Conservation (phyloP, 257 asterid species). For the Marsdenia floribunda region DNA sequence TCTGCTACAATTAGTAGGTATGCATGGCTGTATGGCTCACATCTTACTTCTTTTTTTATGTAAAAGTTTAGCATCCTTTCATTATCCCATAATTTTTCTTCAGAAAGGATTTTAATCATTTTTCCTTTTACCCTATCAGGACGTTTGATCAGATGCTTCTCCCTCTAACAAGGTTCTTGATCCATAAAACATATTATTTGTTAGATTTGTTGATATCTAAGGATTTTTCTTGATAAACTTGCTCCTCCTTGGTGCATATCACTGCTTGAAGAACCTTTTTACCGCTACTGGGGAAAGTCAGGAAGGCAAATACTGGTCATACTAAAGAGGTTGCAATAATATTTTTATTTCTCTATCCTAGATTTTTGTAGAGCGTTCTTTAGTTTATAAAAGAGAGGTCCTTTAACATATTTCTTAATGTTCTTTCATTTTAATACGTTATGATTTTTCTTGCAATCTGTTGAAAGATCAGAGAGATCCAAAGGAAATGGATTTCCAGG, state of each 20-base stretch:
- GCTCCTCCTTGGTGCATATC: constrained; percentile 25
- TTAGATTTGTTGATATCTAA: constrained; percentile 14
- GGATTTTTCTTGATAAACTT: constrained; percentile 20
- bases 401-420: background rate
- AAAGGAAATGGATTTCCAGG: constrained; percentile 61
- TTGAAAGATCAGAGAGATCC: constrained; percentile 34
- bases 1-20: constrained; percentile 42
- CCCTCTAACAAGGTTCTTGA: constrained; percentile 48
- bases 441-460: constrained; percentile 27
- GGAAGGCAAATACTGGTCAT: constrained; percentile 28
- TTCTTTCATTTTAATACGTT: background rate
- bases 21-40: constrained; percentile 8
- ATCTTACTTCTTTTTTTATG: background rate
- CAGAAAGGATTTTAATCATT: background rate
- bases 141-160: constrained; percentile 39
- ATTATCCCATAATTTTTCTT: constrained; percentile 5
- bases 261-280: constrained; percentile 59
- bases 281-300: constrained; percentile 48
- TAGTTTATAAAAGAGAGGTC: background rate
- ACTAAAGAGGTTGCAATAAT: constrained; percentile 42
- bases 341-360: constrained; percentile 12
- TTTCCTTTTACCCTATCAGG: constrained; percentile 41
- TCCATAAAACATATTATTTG: constrained; percentile 9
- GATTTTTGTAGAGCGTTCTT: background rate
- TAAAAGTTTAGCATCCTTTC: constrained; percentile 9